These are phyloP conservation scores for Alternaria sp. DNA, from an alignment of 2,329 filamentous ascomycete species.

Conservation along the genomic window DNA sequence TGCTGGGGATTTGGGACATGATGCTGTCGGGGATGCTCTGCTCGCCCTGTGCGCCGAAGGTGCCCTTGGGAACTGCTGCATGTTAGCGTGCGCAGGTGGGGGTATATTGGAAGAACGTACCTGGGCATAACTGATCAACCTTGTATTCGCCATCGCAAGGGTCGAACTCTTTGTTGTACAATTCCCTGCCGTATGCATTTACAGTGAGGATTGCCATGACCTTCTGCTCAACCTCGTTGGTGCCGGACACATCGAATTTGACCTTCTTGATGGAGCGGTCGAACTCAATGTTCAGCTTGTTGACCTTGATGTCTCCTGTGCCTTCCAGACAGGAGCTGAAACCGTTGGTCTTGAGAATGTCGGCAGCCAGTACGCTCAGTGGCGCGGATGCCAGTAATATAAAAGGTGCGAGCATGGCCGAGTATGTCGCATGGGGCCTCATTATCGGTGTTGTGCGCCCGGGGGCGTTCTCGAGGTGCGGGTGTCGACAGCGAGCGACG, in stretches of 20 bases:
- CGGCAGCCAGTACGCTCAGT: slow-evolving; percentile 64
- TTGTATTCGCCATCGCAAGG: slow-evolving; percentile 75
- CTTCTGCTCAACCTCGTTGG: slow-evolving; percentile 75
- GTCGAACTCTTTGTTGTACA: slow-evolving; percentile 82
- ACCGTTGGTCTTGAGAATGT: slow-evolving; percentile 80
- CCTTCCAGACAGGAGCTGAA: slow-evolving; percentile 74
- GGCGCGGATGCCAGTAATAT: slow-evolving; percentile 47
- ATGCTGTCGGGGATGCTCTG: slow-evolving; percentile 75
- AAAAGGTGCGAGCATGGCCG: slow-evolving; percentile 48
- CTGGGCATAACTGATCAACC: slow-evolving; percentile 79
- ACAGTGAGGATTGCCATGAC: slow-evolving; percentile 79
- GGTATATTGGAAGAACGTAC: no score
- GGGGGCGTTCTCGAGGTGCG: slow-evolving; percentile 30
- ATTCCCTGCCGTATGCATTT: slow-evolving; percentile 79
- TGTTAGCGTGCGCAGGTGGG: no score
- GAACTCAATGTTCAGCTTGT: slow-evolving; percentile 79
- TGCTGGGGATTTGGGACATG: slow-evolving; percentile 77
- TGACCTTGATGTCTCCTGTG: slow-evolving; percentile 67
- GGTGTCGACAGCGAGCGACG: slow-evolving; percentile 19
- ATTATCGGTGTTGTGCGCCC: slow-evolving; percentile 39
- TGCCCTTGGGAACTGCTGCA: slow-evolving; percentile 70
- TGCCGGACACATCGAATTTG: slow-evolving; percentile 81
- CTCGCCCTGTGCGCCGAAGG: slow-evolving; percentile 74
- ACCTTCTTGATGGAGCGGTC: slow-evolving; percentile 75
- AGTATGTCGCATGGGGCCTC: slow-evolving; percentile 44